Conservation (phyloP, 2,329 filamentous ascomycete genomes). For the Colletotrichum paranaense region DNA sequence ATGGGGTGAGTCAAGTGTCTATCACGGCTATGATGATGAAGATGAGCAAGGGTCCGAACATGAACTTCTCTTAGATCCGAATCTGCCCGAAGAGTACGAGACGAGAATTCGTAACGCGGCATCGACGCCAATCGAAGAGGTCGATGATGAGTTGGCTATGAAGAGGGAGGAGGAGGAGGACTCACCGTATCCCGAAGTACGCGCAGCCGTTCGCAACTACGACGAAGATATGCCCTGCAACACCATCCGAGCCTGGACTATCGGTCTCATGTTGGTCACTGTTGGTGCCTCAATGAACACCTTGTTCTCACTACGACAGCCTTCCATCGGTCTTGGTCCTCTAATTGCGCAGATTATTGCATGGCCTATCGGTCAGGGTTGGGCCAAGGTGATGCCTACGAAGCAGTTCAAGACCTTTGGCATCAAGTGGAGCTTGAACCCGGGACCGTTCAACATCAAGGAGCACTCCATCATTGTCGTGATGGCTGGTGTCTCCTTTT, state of each 20-base stretch:
- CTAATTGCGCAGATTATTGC: conserved; percentile 73
- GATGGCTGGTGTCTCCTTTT: conserved; percentile 79
- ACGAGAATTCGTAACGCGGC: conserved; percentile 42
- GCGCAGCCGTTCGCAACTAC: conserved; percentile 72
- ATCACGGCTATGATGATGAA: conserved; percentile 50
- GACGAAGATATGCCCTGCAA: conserved; percentile 75
- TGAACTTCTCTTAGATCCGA: conserved; percentile 67
- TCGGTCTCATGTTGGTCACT: conserved; percentile 67
- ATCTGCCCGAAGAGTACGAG: conserved; percentile 57
- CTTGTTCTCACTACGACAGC: conserved; percentile 70
- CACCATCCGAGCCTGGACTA: conserved; percentile 73
- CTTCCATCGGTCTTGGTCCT: conserved; percentile 69
- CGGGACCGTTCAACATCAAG: conserved; percentile 77
- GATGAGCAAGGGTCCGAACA: conserved; percentile 63
- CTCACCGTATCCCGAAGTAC: conserved; percentile 75
- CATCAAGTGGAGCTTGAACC: conserved; percentile 68
- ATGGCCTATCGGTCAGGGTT: conserved; percentile 71
- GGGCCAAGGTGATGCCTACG: conserved; percentile 66
- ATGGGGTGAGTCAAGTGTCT: conserved; percentile 53
- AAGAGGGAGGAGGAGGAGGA: conserved; percentile 61
- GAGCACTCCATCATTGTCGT: conserved; percentile 76
- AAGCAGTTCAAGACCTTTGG: conserved; percentile 64
- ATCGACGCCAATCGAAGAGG: conserved; percentile 37
- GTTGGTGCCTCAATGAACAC: conserved; percentile 72
- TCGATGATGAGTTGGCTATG: conserved; percentile 46